Evolutionary conservation across 768 basidiomycete genomes (phyloP).

Genomic region (Terana coerulea): DNA sequence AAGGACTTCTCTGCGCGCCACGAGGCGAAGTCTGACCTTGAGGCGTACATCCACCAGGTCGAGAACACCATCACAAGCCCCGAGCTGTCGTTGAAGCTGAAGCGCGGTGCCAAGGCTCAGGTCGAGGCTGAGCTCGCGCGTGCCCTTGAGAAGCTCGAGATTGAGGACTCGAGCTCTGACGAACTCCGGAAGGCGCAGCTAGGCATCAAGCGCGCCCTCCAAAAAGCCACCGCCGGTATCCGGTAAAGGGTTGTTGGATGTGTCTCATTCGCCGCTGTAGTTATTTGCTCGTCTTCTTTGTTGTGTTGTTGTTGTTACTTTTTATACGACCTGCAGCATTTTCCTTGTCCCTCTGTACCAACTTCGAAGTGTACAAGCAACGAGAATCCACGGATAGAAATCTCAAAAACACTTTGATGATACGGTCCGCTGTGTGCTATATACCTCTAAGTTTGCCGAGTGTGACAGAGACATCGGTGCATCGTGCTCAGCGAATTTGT

Average conservation of each 20-base stretch:
- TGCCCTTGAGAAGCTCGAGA: conserved; percentile 97
- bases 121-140: conserved; percentile 98
- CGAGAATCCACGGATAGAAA: conserved; percentile 1
- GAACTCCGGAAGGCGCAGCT: conserved; percentile 96
- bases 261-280: conserved; percentile 2
- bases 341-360: conserved; percentile 5
- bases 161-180: conserved; percentile 90
- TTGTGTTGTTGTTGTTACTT: conserved; percentile 9
- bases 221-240: conserved; percentile 93
- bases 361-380: conserved; percentile 1
- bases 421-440: too few species aligned
- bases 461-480: too few species aligned
- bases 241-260: conserved; percentile 40
- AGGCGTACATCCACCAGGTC: conserved; percentile 96
- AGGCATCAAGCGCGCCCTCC: conserved; percentile 92
- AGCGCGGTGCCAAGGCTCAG: conserved; percentile 91
- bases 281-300: conserved; percentile 9
- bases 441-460: too few species aligned
- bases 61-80: conserved; percentile 95
- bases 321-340: conserved; percentile 3
- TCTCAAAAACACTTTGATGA: not conserved
- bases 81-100: conserved; percentile 97
- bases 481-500: too few species aligned
- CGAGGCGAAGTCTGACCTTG: conserved; percentile 97
- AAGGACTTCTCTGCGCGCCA: conserved; percentile 98